Evolutionary conservation across 805 yeast species (phyloP), one percentile per base, ranked within the genome.

Genomic region (Zygosaccharomyces siamensis): DNA sequence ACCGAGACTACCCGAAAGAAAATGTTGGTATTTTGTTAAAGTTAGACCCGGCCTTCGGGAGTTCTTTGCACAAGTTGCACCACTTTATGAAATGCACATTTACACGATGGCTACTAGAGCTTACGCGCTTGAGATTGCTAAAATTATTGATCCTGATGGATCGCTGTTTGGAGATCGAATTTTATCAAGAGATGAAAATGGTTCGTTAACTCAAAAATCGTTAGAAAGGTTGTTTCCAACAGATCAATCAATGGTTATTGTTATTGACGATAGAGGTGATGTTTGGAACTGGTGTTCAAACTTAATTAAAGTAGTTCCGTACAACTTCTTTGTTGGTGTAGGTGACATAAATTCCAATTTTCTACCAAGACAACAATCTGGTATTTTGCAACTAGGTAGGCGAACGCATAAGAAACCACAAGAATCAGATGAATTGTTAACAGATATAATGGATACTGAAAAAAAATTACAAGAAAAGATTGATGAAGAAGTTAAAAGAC

Each of bases 261-360:
- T 93, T 40, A 93, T 93, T 51, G 99, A 93, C 67, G 99, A 93
- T 66, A 78, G 99, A 64, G 99, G 97, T 2, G 99, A 93, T 66
- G 99, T 93, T 18, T 93, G 99, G 99, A 87, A 86, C 61, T 93
- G 99, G 99, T 86, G 89, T 56, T 82, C 85, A 10, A 90, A 93
- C 63, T 71, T 93, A 58, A 81, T 93, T 50, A 88, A 92, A 67
- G 98, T 92, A 4, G 85, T 89, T 1, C 99, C 99, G 0, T 93
- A 89, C 65, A 96, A 88, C 64, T 93, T 93, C 60, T 93, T 93
- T 60, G 95, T 90, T 32, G 98, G 98, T 8, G 89, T 92, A 48
- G 99, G 99, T 26, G 99, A 93, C 71, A 93, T 93, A 61, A 93
- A 93, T 61, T 88, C 96, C 18, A 84, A 89, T 56, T 89, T 89